Conservation (phyloP, 495 filamentous ascomycete species). For the Aspergillus bridgeri region DNA sequence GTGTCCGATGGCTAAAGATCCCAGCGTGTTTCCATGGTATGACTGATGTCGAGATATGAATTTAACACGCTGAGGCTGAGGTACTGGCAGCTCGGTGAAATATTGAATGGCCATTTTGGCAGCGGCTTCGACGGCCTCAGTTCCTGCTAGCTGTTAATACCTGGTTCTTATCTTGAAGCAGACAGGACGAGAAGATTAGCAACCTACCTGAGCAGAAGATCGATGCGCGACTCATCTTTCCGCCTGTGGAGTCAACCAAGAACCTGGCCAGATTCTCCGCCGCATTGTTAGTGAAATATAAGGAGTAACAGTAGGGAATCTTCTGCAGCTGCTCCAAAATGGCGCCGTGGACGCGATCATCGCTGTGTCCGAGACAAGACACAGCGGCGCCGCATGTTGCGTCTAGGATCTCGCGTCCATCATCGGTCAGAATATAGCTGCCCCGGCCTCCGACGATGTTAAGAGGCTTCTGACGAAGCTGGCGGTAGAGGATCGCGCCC, state of each 20-base stretch:
- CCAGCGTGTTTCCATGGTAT: conserved; percentile 72
- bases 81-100: conserved; percentile 44
- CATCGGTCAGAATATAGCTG: background rate
- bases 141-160: conserved; percentile 26
- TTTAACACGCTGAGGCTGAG: conserved; percentile 40
- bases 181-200: background rate
- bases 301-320: background rate
- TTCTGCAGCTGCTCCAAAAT: background rate
- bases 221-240: background rate
- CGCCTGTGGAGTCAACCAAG: background rate
- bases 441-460: background rate
- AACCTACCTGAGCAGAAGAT: background rate
- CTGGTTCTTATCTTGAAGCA: background rate
- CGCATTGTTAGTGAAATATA: background rate
- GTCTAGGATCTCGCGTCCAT: background rate
- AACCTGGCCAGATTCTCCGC: background rate
- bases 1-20: conserved; percentile 57
- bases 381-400: background rate
- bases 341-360: background rate
- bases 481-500: background rate
- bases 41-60: conserved; percentile 62
- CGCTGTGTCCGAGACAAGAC: background rate
- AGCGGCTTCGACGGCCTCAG: conserved; percentile 63
- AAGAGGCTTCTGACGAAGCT: background rate
- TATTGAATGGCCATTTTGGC: conserved; percentile 59